Percentiles rank a stretch among this genome's conserved stretches.
Evolutionary conservation across 2,329 filamentous ascomycete genomes (phyloP).

Genomic region (Pseudomassariella vexata): DNA sequence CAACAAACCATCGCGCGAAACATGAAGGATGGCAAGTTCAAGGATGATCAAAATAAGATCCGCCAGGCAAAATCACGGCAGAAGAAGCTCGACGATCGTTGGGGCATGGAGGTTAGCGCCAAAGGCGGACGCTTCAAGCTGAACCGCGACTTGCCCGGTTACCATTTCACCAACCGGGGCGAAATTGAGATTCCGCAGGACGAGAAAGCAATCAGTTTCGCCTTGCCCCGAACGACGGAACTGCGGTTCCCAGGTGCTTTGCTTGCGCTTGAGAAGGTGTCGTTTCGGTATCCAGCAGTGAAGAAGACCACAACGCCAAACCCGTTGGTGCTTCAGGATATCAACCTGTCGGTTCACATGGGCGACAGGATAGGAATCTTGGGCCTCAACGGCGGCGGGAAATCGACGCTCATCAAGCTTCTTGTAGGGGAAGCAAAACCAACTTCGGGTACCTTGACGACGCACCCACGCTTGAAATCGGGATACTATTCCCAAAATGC

Average conservation of each 20-base stretch:
- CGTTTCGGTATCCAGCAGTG: slow-evolving; percentile 52
- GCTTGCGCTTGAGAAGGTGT: slow-evolving; percentile 64
- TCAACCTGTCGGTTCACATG: slow-evolving; percentile 64
- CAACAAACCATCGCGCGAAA: slow-evolving; percentile 72
- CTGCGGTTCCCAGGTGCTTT: slow-evolving; percentile 71
- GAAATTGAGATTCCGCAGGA: slow-evolving; percentile 68
- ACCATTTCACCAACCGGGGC: slow-evolving; percentile 48
- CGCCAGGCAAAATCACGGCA: slow-evolving; percentile 80
- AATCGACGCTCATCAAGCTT: slow-evolving; percentile 70
- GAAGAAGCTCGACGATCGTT: slow-evolving; percentile 78
- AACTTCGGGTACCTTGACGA: slow-evolving; percentile 54
- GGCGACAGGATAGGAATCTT: slow-evolving; percentile 71
- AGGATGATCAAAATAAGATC: slow-evolving; percentile 78
- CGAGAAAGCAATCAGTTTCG: slow-evolving; percentile 50
- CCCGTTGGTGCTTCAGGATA: slow-evolving; percentile 49
- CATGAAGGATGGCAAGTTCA: slow-evolving; percentile 67
- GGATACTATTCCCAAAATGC: slow-evolving; percentile 79
- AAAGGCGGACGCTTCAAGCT: slow-evolving; percentile 75
- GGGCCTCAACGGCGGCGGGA: slow-evolving; percentile 76
- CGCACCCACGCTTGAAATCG: slow-evolving; percentile 63
- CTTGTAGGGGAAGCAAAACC: slow-evolving; percentile 57
- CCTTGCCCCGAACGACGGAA: slow-evolving; percentile 58
- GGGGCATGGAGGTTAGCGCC: slow-evolving; percentile 68
- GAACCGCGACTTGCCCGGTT: slow-evolving; percentile 66
- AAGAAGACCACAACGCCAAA: slow-evolving; percentile 22